phyloP scores from a whole-genome alignment of 2,329 filamentous ascomycete genomes.

The Hymenoscyphus infarciens region DNA sequence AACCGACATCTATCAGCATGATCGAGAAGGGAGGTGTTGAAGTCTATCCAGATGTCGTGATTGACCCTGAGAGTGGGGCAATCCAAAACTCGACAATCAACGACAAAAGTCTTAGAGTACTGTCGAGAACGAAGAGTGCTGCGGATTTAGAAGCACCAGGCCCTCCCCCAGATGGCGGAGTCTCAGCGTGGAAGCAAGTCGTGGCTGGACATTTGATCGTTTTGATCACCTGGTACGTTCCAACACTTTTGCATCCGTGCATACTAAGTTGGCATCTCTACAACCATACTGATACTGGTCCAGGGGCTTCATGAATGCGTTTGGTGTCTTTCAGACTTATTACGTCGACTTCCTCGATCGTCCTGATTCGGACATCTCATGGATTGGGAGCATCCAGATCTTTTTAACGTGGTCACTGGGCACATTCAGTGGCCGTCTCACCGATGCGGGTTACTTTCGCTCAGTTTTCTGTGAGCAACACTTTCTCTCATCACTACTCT shows the following conservation, averaged over 20 bases:
- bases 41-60: not conserved
- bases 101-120: not conserved
- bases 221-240: constrained; percentile 1
- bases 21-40: not conserved
- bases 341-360: constrained; percentile 35
- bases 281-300: not conserved
- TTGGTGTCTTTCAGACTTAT: constrained; percentile 41
- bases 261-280: constrained; percentile 6
- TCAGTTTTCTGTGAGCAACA: constrained; percentile 20
- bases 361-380: constrained; percentile 39
- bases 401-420: constrained; percentile 39
- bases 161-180: constrained; percentile 1
- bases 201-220: not conserved
- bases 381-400: constrained; percentile 40
- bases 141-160: not conserved
- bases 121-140: not conserved
- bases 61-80: not conserved
- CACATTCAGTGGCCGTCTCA: constrained; percentile 35
- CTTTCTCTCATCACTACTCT: constrained; percentile 29
- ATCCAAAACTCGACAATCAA: not conserved
- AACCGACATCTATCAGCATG: not conserved
- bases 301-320: constrained; percentile 19
- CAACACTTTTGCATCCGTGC: constrained; percentile 26
- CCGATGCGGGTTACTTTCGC: constrained; percentile 37
- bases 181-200: constrained; percentile 5